Percentiles rank a stretch among this genome's conserved stretches.
These are phyloP conservation scores for Cicer pinnatifidum DNA, from an alignment of 306 rosid species.

Conservation along the genomic window DNA sequence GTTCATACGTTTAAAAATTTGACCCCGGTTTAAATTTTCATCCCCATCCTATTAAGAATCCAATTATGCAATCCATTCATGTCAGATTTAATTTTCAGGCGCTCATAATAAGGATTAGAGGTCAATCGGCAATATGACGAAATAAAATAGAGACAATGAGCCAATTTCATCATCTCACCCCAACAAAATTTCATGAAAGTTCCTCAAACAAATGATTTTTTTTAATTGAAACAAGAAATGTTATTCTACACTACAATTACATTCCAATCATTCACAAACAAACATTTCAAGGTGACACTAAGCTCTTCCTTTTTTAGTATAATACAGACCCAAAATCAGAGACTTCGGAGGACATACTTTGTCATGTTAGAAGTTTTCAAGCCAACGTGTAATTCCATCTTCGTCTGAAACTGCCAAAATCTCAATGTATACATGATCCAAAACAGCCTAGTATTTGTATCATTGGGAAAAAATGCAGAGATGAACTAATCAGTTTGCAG, in stretches of 20 bases:
- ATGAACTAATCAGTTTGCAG: constrained; percentile 33
- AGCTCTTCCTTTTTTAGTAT: constrained; percentile 48
- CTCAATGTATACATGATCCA: constrained; percentile 76
- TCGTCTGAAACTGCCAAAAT: constrained; percentile 81
- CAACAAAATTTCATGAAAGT: constrained; percentile 44
- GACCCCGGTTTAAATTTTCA: too few relatives aligned
- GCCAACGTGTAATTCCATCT: constrained; percentile 96
- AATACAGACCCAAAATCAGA: constrained; percentile 51
- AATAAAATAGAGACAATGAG: constrained; percentile 28
- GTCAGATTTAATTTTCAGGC: constrained; percentile 4
- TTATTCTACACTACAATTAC: constrained; percentile 43
- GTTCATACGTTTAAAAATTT: too few relatives aligned
- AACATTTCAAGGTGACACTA: constrained; percentile 40
- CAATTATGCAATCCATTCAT: neutral
- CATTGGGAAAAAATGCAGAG: constrained; percentile 23
- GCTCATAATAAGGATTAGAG: constrained; percentile 4
- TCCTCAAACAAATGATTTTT: constrained; percentile 24
- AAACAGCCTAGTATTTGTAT: constrained; percentile 70
- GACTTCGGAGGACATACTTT: constrained; percentile 26
- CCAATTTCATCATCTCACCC: constrained; percentile 29
- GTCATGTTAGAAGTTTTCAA: constrained; percentile 47
- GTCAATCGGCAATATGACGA: neutral
- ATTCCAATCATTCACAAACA: constrained; percentile 41
- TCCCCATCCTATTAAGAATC: too few relatives aligned
- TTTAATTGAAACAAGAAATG: neutral